Conservation (phyloP, 495 filamentous ascomycete species). For the Thermothielavioides terrestris region DNA sequence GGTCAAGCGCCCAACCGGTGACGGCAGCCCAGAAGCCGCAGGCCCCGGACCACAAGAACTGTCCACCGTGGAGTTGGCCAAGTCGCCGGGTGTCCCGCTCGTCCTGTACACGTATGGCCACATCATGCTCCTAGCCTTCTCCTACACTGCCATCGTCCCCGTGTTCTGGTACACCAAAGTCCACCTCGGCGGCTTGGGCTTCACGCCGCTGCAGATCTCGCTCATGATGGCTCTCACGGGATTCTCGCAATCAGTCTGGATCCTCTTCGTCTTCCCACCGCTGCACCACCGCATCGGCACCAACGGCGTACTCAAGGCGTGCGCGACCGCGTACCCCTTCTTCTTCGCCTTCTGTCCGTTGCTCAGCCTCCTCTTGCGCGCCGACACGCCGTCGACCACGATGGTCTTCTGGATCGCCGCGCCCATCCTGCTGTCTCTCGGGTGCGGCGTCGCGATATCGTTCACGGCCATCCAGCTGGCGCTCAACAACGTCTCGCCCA, state of each 20-base stretch:
- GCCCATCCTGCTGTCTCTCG: slow-evolving; percentile 33
- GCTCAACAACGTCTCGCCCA: slow-evolving; percentile 59
- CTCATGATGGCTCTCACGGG: slow-evolving; percentile 51
- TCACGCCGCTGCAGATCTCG: slow-evolving; percentile 50
- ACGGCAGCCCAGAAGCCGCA: slow-evolving; percentile 20
- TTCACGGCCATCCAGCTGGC: slow-evolving; percentile 61
- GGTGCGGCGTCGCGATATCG: slow-evolving; percentile 56
- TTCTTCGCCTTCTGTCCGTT: slow-evolving; percentile 46
- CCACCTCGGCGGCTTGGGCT: slow-evolving; percentile 52
- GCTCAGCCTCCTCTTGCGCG: slow-evolving; percentile 44
- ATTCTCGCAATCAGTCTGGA: slow-evolving; percentile 54
- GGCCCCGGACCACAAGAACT: slow-evolving; percentile 20
- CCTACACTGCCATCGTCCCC: slow-evolving; percentile 55
- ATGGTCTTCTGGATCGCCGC: slow-evolving; percentile 49
- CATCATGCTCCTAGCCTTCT: slow-evolving; percentile 52
- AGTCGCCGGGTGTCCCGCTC: slow-evolving; percentile 49
- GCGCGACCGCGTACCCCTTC: slow-evolving; percentile 48
- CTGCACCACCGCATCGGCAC: slow-evolving; percentile 52
- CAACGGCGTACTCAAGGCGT: slow-evolving; percentile 48
- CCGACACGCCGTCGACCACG: slow-evolving; percentile 18
- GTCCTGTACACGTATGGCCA: slow-evolving; percentile 55
- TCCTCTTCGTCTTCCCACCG: slow-evolving; percentile 53
- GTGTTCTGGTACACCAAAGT: slow-evolving; percentile 54
- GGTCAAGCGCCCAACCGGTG: slow-evolving; percentile 8
- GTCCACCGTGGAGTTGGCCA: slow-evolving; percentile 48